Conservation (phyloP, 2,329 filamentous ascomycete species). For the Penicillium concentricum region DNA sequence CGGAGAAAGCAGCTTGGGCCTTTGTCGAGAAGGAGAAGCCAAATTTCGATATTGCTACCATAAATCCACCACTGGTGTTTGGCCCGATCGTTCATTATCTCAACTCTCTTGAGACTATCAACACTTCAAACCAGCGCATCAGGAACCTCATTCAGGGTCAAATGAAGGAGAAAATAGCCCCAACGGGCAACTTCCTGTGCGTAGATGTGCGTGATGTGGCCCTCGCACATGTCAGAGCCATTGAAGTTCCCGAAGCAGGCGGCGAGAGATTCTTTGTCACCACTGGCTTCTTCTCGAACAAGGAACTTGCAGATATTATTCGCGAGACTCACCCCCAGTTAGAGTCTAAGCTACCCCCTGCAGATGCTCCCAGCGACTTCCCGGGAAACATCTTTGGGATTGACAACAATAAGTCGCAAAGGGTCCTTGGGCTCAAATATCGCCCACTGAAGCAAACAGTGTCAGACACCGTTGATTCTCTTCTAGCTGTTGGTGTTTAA, state of each 20-base stretch:
- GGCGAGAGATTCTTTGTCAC: slow-evolving; percentile 48
- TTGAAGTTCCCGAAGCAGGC: slow-evolving; percentile 47
- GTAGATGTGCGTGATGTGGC: slow-evolving; percentile 54
- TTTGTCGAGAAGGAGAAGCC: slow-evolving; percentile 58
- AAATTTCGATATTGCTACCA: slow-evolving; percentile 60
- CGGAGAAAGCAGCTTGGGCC: slow-evolving; percentile 66
- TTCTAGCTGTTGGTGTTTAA: slow-evolving; percentile 35
- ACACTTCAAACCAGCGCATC: slow-evolving; percentile 71
- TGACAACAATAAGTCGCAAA: slow-evolving; percentile 43
- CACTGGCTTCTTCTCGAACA: slow-evolving; percentile 44
- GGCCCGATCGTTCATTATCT: slow-evolving; percentile 66
- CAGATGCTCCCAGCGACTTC: slow-evolving; percentile 32
- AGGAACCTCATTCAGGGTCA: slow-evolving; percentile 63
- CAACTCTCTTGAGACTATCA: slow-evolving; percentile 62
- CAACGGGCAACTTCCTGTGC: slow-evolving; percentile 60
- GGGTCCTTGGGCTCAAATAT: slow-evolving; percentile 45
- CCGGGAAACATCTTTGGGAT: slow-evolving; percentile 32
- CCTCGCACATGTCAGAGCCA: slow-evolving; percentile 48
- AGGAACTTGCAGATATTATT: slow-evolving; percentile 43
- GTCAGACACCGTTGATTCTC: slow-evolving; percentile 38
- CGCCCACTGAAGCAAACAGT: slow-evolving; percentile 38
- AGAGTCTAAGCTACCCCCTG: slow-evolving; percentile 41
- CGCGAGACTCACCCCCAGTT: slow-evolving; percentile 45
- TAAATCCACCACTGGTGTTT: slow-evolving; percentile 63
- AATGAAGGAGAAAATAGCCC: slow-evolving; percentile 56